Conservation (phyloP, 2,329 filamentous ascomycete genomes). For the Calonectria montana region DNA sequence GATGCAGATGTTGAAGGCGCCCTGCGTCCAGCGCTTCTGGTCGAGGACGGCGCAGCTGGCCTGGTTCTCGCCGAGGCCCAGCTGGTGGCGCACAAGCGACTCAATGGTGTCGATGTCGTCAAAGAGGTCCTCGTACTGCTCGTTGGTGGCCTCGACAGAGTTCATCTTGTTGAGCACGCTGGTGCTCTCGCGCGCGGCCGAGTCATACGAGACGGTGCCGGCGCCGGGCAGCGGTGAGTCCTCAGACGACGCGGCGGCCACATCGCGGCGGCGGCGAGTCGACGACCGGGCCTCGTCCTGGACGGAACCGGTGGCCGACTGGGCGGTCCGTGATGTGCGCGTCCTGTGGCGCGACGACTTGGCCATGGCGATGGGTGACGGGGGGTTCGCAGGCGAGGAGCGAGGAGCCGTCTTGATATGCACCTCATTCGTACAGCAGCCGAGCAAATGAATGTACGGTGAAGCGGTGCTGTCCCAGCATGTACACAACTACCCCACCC, state of each 20-base stretch:
- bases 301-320: not conserved
- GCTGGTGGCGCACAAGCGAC: not conserved
- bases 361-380: slow-evolving; percentile 1
- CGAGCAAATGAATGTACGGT: slow-evolving; percentile 3
- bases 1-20: not conserved
- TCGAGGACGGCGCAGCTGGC: slow-evolving; percentile 1
- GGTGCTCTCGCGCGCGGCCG: not conserved
- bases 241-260: not conserved
- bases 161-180: not conserved
- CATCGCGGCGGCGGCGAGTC: not conserved
- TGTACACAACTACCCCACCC: not conserved
- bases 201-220: not conserved
- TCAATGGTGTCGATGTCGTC: slow-evolving; percentile 1
- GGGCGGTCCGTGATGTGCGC: not conserved
- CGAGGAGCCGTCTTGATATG: slow-evolving; percentile 1
- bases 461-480: too few species aligned
- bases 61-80: not conserved
- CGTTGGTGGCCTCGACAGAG: not conserved
- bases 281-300: not conserved
- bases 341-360: not conserved
- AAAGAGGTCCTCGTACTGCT: not conserved
- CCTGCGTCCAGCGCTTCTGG: not conserved
- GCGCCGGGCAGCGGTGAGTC: not conserved
- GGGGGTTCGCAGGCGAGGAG: not conserved
- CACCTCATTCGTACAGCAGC: not conserved